Percentiles rank a stretch among this genome's conserved stretches.
These are phyloP conservation scores for Gelatoporia subvermispora DNA, from an alignment of 768 basidiomycete genomes.

Conservation along the genomic window DNA sequence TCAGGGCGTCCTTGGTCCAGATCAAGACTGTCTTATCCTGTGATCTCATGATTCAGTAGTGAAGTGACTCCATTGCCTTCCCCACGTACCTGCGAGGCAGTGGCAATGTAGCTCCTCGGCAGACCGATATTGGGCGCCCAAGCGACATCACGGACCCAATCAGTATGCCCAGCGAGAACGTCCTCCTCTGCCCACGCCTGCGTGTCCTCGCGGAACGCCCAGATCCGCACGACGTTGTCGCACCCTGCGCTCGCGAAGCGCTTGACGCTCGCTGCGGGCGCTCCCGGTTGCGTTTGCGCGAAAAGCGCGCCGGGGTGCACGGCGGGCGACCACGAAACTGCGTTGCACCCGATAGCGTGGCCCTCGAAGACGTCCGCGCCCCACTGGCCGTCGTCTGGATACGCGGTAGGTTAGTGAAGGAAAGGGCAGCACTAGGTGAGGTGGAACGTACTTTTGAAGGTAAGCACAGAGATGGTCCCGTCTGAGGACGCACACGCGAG, in stretches of 20 bases:
- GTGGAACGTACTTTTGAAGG: conserved; percentile 82
- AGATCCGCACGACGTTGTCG: conserved; percentile 92
- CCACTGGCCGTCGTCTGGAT: conserved; percentile 91
- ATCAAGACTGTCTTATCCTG: conserved; percentile 84
- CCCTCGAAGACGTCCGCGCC: conserved; percentile 93
- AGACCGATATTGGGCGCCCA: conserved; percentile 98
- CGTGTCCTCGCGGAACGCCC: conserved; percentile 83
- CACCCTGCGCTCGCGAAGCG: conserved; percentile 95
- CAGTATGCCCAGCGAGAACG: conserved; percentile 84
- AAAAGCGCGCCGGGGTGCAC: conserved; percentile 82
- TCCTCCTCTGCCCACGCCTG: conserved; percentile 93
- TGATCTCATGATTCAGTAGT: no score
- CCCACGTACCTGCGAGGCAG: conserved; percentile 77
- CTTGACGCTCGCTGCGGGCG: conserved; percentile 53
- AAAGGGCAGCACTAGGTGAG: no score
- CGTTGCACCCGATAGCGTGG: conserved; percentile 94
- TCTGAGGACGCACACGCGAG: conserved; percentile 96
- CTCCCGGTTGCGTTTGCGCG: conserved; percentile 47
- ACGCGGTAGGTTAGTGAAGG: neutral
- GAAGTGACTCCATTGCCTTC: no score
- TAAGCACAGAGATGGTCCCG: conserved; percentile 92
- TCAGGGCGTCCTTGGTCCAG: conserved; percentile 83
- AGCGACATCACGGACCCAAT: conserved; percentile 99
- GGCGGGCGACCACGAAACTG: conserved; percentile 96
- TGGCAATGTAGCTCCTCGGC: conserved; percentile 92